Percentiles rank a stretch among this genome's conserved stretches.
Conservation (phyloP, 2,329 filamentous ascomycete species). For the Annulohypoxylon truncatum region DNA sequence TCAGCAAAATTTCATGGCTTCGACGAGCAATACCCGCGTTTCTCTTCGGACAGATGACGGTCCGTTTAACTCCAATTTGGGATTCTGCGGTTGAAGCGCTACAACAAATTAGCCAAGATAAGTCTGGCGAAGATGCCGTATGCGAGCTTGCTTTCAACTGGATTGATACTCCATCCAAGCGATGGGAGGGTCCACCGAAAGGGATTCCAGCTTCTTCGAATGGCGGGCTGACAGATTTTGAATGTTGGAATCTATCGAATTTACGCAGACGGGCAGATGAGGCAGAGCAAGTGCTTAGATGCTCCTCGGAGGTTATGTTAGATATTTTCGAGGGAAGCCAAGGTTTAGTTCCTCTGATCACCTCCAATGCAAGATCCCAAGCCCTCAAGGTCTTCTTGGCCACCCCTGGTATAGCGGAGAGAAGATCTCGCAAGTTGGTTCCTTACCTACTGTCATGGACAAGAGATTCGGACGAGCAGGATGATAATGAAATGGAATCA, state of each 20-base stretch:
- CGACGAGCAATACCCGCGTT: conserved; percentile 80
- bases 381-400: conserved; percentile 82
- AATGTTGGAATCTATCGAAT: conserved; percentile 79
- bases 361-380: conserved; percentile 74
- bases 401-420: conserved; percentile 83
- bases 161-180: conserved; percentile 70
- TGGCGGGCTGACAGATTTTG: conserved; percentile 75
- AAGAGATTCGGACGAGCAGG: conserved; percentile 61
- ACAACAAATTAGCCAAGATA: conserved; percentile 77
- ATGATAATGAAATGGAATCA: conserved; percentile 41
- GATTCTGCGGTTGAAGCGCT: conserved; percentile 83
- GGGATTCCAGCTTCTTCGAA: conserved; percentile 50
- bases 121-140: conserved; percentile 78
- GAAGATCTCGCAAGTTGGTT: conserved; percentile 83
- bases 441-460: conserved; percentile 88
- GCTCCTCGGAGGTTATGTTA: conserved; percentile 69
- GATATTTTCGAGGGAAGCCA: conserved; percentile 74
- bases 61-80: conserved; percentile 87
- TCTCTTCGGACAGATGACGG: conserved; percentile 88
- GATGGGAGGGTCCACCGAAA: conserved; percentile 60
- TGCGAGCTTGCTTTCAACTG: conserved; percentile 81
- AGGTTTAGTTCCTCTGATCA: conserved; percentile 60
- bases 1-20: conserved; percentile 72
- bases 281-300: conserved; percentile 64
- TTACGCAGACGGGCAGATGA: conserved; percentile 65